A percentile compares a stretch with the other conserved stretches of the same genome.
These are phyloP conservation scores for Auricularia sp. DNA, from an alignment of 768 basidiomycete genomes.

Conservation along the genomic window DNA sequence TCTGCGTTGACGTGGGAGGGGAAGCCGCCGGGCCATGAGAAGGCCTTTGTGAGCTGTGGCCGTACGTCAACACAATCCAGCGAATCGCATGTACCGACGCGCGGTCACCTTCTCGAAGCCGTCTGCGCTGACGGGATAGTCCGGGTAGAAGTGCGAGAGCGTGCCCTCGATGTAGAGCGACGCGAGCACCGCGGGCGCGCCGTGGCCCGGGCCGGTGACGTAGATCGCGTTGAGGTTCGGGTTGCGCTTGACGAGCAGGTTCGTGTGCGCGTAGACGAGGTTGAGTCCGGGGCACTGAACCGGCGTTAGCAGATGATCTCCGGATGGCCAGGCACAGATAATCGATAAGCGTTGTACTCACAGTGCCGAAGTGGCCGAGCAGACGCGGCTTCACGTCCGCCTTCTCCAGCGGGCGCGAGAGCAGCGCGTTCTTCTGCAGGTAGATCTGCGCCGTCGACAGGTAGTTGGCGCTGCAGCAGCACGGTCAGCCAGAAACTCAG, in stretches of 20 bases:
- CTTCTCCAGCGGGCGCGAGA: constrained; percentile 46
- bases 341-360: constrained; percentile 3
- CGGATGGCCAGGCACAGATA: not conserved
- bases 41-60: constrained; percentile 56
- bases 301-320: not conserved
- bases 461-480: not conserved
- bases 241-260: constrained; percentile 17
- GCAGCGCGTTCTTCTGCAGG: constrained; percentile 58
- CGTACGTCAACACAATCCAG: constrained; percentile 18
- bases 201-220: constrained; percentile 66
- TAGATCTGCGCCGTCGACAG: constrained; percentile 66
- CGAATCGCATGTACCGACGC: constrained; percentile 20
- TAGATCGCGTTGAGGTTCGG: constrained; percentile 49
- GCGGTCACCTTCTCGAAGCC: constrained; percentile 32
- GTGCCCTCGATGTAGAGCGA: constrained; percentile 81
- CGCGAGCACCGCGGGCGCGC: constrained; percentile 79
- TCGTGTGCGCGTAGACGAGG: constrained; percentile 63
- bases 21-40: constrained; percentile 77
- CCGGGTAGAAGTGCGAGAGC: constrained; percentile 44
- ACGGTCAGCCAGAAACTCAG: not conserved
- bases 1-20: constrained; percentile 60
- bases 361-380: constrained; percentile 74
- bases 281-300: constrained; percentile 55
- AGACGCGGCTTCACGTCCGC: constrained; percentile 75
- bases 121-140: constrained; percentile 41